Evolutionary conservation across 306 rosid species (phyloP).

Genomic region (Cucumis sativus): Cucumber_9930_V3 NC_026655.2:3498501-3499000

Average conservation of each 20-base stretch:
- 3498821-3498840: constrained; percentile 57
- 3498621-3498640: constrained; percentile 57
- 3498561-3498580: constrained; percentile 57
- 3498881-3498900: constrained; percentile 14
- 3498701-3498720: constrained; percentile 44
- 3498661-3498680: constrained; percentile 22
- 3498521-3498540: constrained; percentile 42
- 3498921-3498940: constrained; percentile 17
- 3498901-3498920: constrained; percentile 13
- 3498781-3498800: constrained; percentile 71
- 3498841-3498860: constrained; percentile 33
- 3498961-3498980: constrained; percentile 11
- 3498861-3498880: constrained; percentile 26
- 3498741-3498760: constrained; percentile 20
- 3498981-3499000: constrained; percentile 11
- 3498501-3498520: constrained; percentile 58
- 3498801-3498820: constrained; percentile 62
- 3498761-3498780: constrained; percentile 11
- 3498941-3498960: constrained; percentile 14
- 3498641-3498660: constrained; percentile 50
- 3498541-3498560: constrained; percentile 56
- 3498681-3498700: constrained; percentile 57
- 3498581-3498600: constrained; percentile 48
- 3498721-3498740: constrained; percentile 51
- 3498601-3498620: constrained; percentile 53